phyloP scores from a whole-genome alignment of 2,329 filamentous ascomycete genomes.

The Malbranchea zuffiana region DNA sequence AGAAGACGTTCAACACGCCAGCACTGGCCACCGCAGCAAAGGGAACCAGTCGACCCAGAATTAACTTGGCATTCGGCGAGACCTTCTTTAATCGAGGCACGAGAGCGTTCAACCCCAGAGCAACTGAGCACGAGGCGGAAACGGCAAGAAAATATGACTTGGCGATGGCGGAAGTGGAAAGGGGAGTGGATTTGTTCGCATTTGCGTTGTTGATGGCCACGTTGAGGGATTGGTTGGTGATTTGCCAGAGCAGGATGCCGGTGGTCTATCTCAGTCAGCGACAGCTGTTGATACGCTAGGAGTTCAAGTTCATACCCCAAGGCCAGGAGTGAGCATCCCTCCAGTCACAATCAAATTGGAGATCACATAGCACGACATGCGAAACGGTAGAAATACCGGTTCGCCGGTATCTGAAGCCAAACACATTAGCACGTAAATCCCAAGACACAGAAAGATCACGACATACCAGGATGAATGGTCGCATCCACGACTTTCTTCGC shows the following conservation, averaged over 20 bases:
- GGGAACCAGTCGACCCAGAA: conserved; percentile 79
- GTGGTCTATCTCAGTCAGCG: conserved; percentile 44
- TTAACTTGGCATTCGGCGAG: conserved; percentile 60
- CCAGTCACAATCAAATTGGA: conserved; percentile 91
- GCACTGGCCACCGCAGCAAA: conserved; percentile 92
- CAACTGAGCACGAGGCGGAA: conserved; percentile 84
- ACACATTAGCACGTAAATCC: background rate
- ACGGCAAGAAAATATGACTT: conserved; percentile 91
- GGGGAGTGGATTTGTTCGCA: conserved; percentile 90
- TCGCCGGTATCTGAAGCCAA: conserved; percentile 65
- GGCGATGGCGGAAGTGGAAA: conserved; percentile 67
- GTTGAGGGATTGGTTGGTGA: conserved; percentile 94
- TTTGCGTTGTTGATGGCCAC: conserved; percentile 97
- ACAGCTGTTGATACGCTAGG: conserved; percentile 4
- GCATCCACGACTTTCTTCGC: conserved; percentile 98
- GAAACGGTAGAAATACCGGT: conserved; percentile 85
- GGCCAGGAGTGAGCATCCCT: conserved; percentile 88
- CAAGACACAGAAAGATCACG: background rate
- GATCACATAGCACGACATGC: conserved; percentile 92
- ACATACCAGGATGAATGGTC: conserved; percentile 80
- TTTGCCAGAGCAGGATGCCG: conserved; percentile 87
- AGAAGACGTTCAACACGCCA: conserved; percentile 84
- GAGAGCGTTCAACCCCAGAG: conserved; percentile 78
- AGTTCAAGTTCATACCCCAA: conserved; percentile 46
- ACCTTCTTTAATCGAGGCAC: conserved; percentile 74